Evolutionary conservation across 139 green algal genomes (phyloP), one percentile per base, ranked within the genome.

Genomic region (Chlamydomonas asymmetrica): DNA sequence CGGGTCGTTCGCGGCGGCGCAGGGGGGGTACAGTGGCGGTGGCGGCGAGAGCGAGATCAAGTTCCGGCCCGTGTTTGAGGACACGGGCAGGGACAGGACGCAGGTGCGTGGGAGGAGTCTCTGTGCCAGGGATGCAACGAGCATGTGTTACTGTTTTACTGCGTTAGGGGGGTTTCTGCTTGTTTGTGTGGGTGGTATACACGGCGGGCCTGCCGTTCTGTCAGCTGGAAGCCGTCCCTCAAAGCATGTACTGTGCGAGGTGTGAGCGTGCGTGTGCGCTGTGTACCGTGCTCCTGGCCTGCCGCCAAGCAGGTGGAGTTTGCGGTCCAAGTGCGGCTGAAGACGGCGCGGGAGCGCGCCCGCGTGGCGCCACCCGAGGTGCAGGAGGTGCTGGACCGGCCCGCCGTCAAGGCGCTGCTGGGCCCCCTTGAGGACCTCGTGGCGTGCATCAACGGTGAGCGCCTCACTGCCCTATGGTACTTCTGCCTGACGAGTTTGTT

Each of bases 61-160:
- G 70, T 76, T 76, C 70, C 56, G 70, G 40, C 70, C 70, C 3
- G 57, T 76, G 70, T 76, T 76, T 40, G 70, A 61, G 13, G 40
- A 61, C 40, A 45, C 70, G 31, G 38, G 20, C 52, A 61, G 25
- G 22, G 56, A 0, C 70, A 31, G 1, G 41, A 66, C 18, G 56
- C 70, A 20, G 18, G 18, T 0, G n/a, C n/a, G n/a, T n/a, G n/a
- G n/a, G n/a, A n/a, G n/a, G n/a, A n/a, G n/a, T n/a, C n/a, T n/a
- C n/a, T n/a, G n/a, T n/a, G n/a, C n/a, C 38, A 74, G n/a, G n/a
- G n/a, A n/a, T n/a, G n/a, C 1, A 56, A 23, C 39, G 40, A 67
- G 57, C 45, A 68, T 31, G 56, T 68, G 27, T 76, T 76, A 29
- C 40, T 5, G 56, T 40, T 1, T 56, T 76, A 20, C 70, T 67